phyloP scores from a whole-genome alignment of 306 rosid genomes.

The Cyclanthera cordifolia region DNA sequence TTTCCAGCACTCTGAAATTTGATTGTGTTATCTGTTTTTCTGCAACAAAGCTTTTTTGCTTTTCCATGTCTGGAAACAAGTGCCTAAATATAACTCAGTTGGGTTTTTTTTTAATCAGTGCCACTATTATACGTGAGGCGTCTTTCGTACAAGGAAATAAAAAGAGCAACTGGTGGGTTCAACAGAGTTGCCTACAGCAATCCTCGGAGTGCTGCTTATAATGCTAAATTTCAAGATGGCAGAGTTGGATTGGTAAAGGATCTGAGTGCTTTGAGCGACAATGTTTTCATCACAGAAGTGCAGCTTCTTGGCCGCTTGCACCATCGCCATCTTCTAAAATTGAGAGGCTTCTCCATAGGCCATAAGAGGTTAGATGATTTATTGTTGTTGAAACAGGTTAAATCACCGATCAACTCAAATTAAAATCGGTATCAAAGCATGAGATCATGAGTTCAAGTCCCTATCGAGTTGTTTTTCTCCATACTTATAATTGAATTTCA shows the following conservation, averaged over 20 bases:
- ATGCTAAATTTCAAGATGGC: constrained; percentile 56
- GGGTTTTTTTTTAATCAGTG: constrained; percentile 40
- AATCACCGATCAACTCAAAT: no score
- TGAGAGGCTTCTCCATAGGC: constrained; percentile 55
- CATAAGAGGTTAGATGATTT: constrained; percentile 42
- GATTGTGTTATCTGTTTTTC: not conserved
- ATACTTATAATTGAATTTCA: no score
- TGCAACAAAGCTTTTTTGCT: not conserved
- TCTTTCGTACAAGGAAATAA: constrained; percentile 53
- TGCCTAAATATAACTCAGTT: not conserved
- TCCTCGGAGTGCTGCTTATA: constrained; percentile 48
- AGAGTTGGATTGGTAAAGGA: constrained; percentile 64
- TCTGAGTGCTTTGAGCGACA: constrained; percentile 33
- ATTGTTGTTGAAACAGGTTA: no score
- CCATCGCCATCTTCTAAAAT: constrained; percentile 86
- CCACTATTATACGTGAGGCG: constrained; percentile 40
- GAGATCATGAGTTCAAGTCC: no score
- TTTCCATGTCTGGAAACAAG: not conserved
- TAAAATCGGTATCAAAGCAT: no score
- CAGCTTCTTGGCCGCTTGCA: constrained; percentile 76
- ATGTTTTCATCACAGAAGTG: constrained; percentile 48
- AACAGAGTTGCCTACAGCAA: constrained; percentile 44
- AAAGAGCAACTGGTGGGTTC: constrained; percentile 69
- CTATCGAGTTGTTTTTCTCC: no score
- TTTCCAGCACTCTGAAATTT: not conserved